These are phyloP conservation scores for Crucibulum laeve DNA, from an alignment of 768 basidiomycete species.

Conservation along the genomic window DNA sequence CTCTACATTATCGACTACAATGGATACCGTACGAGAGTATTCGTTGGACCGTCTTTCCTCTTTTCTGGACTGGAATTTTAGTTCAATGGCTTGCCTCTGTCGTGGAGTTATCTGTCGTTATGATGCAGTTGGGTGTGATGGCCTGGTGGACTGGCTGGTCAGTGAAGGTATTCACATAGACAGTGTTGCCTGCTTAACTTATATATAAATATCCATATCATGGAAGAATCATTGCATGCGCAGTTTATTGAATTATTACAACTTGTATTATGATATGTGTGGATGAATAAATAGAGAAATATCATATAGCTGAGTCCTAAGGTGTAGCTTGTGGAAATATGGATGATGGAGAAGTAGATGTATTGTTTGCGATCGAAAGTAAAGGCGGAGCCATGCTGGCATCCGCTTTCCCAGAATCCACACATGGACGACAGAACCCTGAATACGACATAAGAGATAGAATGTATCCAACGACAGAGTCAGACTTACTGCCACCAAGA, in stretches of 20 bases:
- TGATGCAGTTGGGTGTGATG: conserved; percentile 54
- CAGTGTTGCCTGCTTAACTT: too few relatives aligned
- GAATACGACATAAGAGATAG: background rate
- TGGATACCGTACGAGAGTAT: conserved; percentile 59
- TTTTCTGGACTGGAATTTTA: conserved; percentile 59
- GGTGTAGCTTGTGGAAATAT: too few relatives aligned
- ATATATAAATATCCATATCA: conserved; percentile 1
- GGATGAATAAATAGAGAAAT: too few relatives aligned
- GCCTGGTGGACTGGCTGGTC: conserved; percentile 79
- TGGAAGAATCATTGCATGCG: too few relatives aligned
- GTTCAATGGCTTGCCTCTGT: conserved; percentile 66
- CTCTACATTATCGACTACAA: conserved; percentile 47
- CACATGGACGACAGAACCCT: conserved; percentile 72
- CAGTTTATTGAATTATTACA: too few relatives aligned
- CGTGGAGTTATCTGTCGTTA: conserved; percentile 53
- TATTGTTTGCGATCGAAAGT: background rate
- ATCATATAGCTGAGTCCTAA: too few relatives aligned
- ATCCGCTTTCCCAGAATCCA: conserved; percentile 45
- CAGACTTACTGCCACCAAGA: conserved; percentile 66
- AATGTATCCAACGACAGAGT: background rate
- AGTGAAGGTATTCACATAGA: conserved; percentile 41
- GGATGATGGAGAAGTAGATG: background rate
- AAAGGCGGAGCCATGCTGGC: conserved; percentile 8
- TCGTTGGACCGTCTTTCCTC: conserved; percentile 58
- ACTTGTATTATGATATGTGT: too few relatives aligned